phyloP scores from a whole-genome alignment of 345 rosid genomes.

The Dovyalis caffra region DNA sequence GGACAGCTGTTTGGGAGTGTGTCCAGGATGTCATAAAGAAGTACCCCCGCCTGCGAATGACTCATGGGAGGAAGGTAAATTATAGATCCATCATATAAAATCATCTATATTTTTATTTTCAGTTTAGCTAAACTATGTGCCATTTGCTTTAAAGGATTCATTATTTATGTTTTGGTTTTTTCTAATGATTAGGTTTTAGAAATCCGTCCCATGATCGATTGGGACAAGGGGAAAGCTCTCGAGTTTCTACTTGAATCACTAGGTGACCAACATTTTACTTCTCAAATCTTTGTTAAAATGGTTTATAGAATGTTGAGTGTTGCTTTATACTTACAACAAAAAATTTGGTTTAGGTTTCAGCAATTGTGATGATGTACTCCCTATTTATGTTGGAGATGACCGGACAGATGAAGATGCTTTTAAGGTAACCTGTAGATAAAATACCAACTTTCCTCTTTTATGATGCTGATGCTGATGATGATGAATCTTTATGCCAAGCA shows the following conservation, averaged over 20 bases:
- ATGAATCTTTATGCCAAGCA: neutral
- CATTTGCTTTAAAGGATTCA: neutral
- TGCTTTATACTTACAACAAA: neutral
- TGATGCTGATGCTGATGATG: neutral
- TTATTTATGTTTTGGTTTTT: neutral
- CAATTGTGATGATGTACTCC: conserved; percentile 76
- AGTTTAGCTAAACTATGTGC: neutral
- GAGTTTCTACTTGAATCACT: conserved; percentile 88
- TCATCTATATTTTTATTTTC: neutral
- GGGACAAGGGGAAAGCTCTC: conserved; percentile 98
- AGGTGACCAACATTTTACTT: conserved; percentile 37
- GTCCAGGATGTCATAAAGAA: conserved; percentile 51
- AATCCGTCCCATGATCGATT: conserved; percentile 81
- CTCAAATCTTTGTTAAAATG: neutral
- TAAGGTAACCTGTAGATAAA: conserved; percentile 41
- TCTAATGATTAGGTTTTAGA: conserved; percentile 67
- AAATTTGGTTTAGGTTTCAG: conserved; percentile 45
- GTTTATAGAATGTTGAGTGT: neutral
- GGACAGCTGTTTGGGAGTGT: conserved; percentile 46
- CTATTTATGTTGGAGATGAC: conserved; percentile 96
- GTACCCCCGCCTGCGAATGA: conserved; percentile 57
- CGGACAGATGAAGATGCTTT: conserved; percentile 98
- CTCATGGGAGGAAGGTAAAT: conserved; percentile 76
- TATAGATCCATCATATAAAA: neutral
- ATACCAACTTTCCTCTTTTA: neutral